These are phyloP conservation scores for Massarina eburnea DNA, from an alignment of 2,329 filamentous ascomycete genomes.

Conservation along the genomic window DNA sequence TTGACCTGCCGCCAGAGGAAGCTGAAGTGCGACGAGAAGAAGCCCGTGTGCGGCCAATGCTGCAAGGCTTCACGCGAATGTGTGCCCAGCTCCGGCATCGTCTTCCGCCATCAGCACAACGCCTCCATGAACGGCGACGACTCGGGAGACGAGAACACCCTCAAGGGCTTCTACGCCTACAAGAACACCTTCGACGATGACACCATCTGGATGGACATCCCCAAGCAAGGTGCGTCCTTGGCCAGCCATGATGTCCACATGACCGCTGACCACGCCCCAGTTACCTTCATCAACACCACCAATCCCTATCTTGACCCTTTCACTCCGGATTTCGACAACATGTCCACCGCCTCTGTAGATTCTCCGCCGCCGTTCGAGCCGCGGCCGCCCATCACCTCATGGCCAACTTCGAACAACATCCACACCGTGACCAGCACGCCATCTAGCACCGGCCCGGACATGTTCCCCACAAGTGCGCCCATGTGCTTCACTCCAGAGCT, in stretches of 20 bases:
- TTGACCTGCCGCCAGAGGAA: conserved; percentile 61
- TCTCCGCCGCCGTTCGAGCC: conserved; percentile 35
- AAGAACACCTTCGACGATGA: conserved; percentile 65
- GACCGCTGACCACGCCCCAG: conserved; percentile 35
- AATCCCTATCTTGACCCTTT: conserved; percentile 60
- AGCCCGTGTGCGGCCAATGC: conserved; percentile 63
- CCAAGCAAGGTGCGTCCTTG: conserved; percentile 54
- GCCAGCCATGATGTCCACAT: not conserved
- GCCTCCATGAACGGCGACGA: conserved; percentile 64
- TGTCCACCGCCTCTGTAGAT: conserved; percentile 35
- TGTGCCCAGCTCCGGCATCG: conserved; percentile 62
- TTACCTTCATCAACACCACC: conserved; percentile 64
- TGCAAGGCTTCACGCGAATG: conserved; percentile 62
- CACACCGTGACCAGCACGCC: conserved; percentile 34
- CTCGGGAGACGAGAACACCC: conserved; percentile 46
- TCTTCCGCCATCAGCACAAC: conserved; percentile 70
- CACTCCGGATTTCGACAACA: conserved; percentile 37
- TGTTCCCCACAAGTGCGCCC: conserved; percentile 50
- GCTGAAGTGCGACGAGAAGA: conserved; percentile 66
- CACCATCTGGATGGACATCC: conserved; percentile 64
- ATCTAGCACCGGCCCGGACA: conserved; percentile 55
- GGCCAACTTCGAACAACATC: conserved; percentile 28
- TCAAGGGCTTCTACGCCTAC: conserved; percentile 66
- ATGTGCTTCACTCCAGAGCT: conserved; percentile 32
- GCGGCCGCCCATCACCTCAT: conserved; percentile 23